Conservation (phyloP, 495 filamentous ascomycete species). For the Talaromyces wortmannii region DNA sequence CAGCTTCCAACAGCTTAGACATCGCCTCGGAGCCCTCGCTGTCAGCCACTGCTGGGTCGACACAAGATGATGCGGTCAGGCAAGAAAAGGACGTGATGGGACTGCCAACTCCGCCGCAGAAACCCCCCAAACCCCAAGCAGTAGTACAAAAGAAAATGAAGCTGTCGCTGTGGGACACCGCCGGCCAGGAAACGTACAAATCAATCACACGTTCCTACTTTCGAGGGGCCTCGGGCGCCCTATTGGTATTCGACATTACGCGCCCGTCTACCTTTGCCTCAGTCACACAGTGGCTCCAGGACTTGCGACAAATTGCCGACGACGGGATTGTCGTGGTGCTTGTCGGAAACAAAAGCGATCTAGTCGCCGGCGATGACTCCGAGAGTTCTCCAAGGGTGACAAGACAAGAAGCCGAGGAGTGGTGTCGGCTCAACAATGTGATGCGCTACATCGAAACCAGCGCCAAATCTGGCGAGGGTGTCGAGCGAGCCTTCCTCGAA, state of each 20-base stretch:
- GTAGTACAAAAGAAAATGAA: constrained; percentile 67
- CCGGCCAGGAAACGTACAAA: constrained; percentile 95
- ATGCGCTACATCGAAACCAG: constrained; percentile 92
- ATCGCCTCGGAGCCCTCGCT: constrained; percentile 24
- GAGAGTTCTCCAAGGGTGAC: constrained; percentile 41
- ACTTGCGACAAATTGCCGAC: constrained; percentile 87
- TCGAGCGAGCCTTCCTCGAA: constrained; percentile 87
- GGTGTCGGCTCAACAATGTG: constrained; percentile 76
- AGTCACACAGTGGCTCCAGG: constrained; percentile 84
- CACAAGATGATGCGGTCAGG: not conserved
- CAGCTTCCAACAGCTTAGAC: constrained; percentile 36
- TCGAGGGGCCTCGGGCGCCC: constrained; percentile 81
- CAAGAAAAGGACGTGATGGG: not conserved
- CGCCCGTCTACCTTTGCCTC: constrained; percentile 77
- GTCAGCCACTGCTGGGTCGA: not conserved
- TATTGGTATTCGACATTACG: constrained; percentile 93
- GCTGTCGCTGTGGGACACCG: constrained; percentile 87
- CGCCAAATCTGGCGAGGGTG: constrained; percentile 87
- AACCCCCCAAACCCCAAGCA: constrained; percentile 18
- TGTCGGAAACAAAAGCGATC: constrained; percentile 91
- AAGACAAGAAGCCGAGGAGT: constrained; percentile 72
- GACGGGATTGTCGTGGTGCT: constrained; percentile 88
- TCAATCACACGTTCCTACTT: constrained; percentile 94
- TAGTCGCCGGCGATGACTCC: constrained; percentile 37
- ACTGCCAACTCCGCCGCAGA: constrained; percentile 30